Base-by-base conservation (phyloP, 306 rosid genomes). In the Rubus idaeus region DNA sequence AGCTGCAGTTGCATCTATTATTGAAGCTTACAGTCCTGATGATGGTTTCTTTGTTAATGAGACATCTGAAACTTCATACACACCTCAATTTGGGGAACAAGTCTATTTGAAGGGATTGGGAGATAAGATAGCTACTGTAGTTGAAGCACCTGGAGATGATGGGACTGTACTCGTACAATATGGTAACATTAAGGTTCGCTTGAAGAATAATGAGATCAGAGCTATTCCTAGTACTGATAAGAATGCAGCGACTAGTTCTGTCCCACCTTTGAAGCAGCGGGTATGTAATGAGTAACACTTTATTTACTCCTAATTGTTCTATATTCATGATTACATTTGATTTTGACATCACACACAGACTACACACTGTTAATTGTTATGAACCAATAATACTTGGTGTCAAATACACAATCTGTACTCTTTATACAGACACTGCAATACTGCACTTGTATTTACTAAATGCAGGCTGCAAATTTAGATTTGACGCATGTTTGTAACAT, bases 151-250 rank as follows among this genome's bases (percentile, higher is more conserved):
- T 56, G 89, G 83, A 37, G 89, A 86, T 42, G 96, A 86, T 64
- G 95, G 81, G 17, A 83, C 88, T 52, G 73, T 94, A 82, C 78
- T 94, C 44, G 96, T 94, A 61, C 97, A 89, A 76, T 91, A 92
- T 86, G 96, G 97, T 69, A 89, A 89, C 86, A 82, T 94, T 55
- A 92, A 90, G 88, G 92, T 82, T 51, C 93, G 97, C 46, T 88
- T 94, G 83, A 94, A 89, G 91, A 94, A 84, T 86, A 89, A 83
- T 70, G 86, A 83, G 75, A 80, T 92, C 79, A 71, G 76, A 80
- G 83, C 95, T 71, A 71, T 88, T 74, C 82, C 86, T 72, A 84
- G 83, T 6, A 74, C 76, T 56, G 68, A 68, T 76, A 89, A 80
- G 89, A 85, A 71, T 73, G 78, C 55, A 23, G 51, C 70, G 35